Evolutionary conservation across 352 stramenopile species (phyloP).

Genomic region (Phytopythium ostracodes): DNA sequence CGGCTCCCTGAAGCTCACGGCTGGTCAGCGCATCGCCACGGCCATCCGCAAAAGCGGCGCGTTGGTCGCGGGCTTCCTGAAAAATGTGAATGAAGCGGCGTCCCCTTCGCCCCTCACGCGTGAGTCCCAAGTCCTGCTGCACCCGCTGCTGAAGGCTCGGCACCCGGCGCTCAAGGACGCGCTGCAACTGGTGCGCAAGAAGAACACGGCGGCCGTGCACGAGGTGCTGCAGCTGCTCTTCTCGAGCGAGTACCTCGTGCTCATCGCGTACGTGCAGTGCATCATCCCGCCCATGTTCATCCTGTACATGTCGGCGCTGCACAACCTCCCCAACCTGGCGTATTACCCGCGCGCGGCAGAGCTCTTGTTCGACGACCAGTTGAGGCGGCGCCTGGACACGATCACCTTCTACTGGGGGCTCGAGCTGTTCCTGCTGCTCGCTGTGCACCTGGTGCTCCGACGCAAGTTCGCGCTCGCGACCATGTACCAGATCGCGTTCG

Average conservation of each 20-base stretch:
- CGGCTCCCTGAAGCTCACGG: neutral
- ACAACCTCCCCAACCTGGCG: slow-evolving; percentile 15
- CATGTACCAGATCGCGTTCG: slow-evolving; percentile 49
- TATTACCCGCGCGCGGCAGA: slow-evolving; percentile 29
- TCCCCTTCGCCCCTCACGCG: neutral
- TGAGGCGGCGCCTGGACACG: slow-evolving; percentile 18
- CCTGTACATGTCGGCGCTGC: slow-evolving; percentile 23
- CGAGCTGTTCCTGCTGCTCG: slow-evolving; percentile 13
- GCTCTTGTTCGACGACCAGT: slow-evolving; percentile 5
- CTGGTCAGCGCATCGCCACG: neutral
- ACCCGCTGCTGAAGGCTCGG: slow-evolving; percentile 2
- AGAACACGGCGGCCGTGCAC: slow-evolving; percentile 24
- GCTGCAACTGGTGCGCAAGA: slow-evolving; percentile 10
- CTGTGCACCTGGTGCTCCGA: slow-evolving; percentile 19
- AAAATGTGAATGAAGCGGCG: too few relatives aligned
- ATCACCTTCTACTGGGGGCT: slow-evolving; percentile 15
- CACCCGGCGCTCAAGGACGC: slow-evolving; percentile 10
- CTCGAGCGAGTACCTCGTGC: slow-evolving; percentile 31
- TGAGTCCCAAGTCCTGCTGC: neutral
- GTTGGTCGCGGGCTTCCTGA: neutral
- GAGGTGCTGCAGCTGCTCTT: slow-evolving; percentile 35
- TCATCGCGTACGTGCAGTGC: slow-evolving; percentile 27
- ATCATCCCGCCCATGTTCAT: slow-evolving; percentile 28
- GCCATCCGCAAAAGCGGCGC: neutral
- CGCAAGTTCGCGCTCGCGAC: slow-evolving; percentile 20